Percentiles rank a stretch among this genome's conserved stretches.
These are phyloP conservation scores for Talaromyces atroroseus DNA, from an alignment of 2,329 filamentous ascomycete genomes.

Conservation along the genomic window DNA sequence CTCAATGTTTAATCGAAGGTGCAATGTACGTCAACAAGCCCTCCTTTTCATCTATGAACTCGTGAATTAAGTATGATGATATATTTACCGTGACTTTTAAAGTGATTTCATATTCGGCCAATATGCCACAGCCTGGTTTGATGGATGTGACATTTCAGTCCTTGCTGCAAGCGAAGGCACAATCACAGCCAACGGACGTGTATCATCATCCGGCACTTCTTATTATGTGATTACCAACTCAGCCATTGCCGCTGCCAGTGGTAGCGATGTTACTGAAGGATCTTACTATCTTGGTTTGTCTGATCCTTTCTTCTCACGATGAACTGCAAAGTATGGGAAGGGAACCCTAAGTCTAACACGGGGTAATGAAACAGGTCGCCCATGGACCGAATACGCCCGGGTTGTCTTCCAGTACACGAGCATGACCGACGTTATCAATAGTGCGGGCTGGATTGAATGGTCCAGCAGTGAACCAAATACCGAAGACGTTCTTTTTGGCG, in stretches of 20 bases:
- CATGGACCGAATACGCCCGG: constrained; percentile 11
- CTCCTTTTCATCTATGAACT: neutral
- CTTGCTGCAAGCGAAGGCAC: constrained; percentile 40
- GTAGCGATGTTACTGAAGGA: neutral
- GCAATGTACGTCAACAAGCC: constrained; percentile 33
- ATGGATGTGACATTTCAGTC: constrained; percentile 42
- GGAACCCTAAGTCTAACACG: neutral
- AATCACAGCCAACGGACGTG: constrained; percentile 45
- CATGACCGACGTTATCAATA: constrained; percentile 48
- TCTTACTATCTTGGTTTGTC: constrained; percentile 7
- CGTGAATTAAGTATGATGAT: neutral
- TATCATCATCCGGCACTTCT: constrained; percentile 34
- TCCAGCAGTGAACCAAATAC: constrained; percentile 45
- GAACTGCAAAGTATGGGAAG: too few relatives aligned
- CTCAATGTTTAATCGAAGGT: constrained; percentile 52
- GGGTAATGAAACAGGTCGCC: constrained; percentile 3
- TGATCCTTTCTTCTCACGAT: too few relatives aligned
- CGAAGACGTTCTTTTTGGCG: constrained; percentile 50
- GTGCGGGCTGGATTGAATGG: constrained; percentile 56
- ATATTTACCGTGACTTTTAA: neutral
- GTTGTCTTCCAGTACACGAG: constrained; percentile 11
- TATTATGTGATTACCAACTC: constrained; percentile 54
- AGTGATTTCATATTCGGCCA: constrained; percentile 57
- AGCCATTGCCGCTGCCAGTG: constrained; percentile 7
- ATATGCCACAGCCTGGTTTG: constrained; percentile 48